Base-by-base conservation (phyloP, 148 eudicot genomes). In the Vaccinium darrowii region DNA sequence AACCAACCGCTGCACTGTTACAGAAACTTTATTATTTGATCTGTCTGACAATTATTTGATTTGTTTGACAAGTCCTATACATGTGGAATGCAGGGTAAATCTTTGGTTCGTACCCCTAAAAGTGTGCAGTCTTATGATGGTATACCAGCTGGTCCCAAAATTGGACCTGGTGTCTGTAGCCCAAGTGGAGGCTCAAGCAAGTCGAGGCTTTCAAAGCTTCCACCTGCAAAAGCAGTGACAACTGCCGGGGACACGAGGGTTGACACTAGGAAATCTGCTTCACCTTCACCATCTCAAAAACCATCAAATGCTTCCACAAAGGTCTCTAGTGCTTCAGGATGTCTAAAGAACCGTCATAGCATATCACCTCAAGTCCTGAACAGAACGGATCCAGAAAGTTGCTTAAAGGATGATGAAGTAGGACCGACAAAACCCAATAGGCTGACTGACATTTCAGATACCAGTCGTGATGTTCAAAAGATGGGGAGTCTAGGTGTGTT, bases 91-190 rank as follows among this genome's bases (percentile, higher is more conserved):
- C 92, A 95, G 97, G 93, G 84, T 51, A 94, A 95, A 89, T 79
- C 94, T 77, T 90, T 87, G 52, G 88, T 78, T 73, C 90, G 88
- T 71, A 89, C 98, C 74, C 95, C 98, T 23, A 86, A 90, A 84
- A 84, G 85, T 84, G 30, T 79, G 80, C 93, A 84, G 60, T 85
- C 93, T 90, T 90, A 84, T 82, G 84, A 95, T 72, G 88, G 89
- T 21, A 79, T 92, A 86, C 89, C 91, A 18, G 85, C 86, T 82
- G 88, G 73, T 82, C 84, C 90, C 80, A 93, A 84, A 88, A 83
- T 86, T 69, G 93, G 88, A 74, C 84, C 89, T 81, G 88, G 88
- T 57, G 80, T 80, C 62, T 30, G 80, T 56, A 91, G 81, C 83
- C 88, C 91, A 83, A 81, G 69, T 87, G 89, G 88, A 84, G 78